Conservation (phyloP, 2,329 filamentous ascomycete genomes). For the Paecilomyces sp. region DNA sequence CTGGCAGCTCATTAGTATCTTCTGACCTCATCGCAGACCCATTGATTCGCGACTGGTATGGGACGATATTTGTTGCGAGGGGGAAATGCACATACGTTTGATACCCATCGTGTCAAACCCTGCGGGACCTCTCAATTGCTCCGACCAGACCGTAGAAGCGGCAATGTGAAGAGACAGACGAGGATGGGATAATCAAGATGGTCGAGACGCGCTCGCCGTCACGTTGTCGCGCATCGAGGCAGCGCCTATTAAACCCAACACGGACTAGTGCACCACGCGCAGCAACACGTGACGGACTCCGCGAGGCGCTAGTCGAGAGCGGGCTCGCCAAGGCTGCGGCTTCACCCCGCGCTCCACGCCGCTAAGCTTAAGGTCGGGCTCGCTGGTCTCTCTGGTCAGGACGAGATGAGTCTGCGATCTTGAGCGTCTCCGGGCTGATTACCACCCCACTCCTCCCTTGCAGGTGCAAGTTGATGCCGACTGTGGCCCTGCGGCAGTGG, state of each 20-base stretch:
- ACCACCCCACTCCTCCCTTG: background rate
- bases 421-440: background rate
- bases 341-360: background rate
- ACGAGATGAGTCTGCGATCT: background rate
- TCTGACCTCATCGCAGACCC: background rate
- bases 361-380: background rate
- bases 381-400: background rate
- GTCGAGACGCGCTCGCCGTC: background rate
- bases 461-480: background rate
- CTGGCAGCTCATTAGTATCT: constrained; percentile 23
- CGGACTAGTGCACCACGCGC: constrained; percentile 5
- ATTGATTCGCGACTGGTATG: background rate
- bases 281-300: constrained; percentile 13
- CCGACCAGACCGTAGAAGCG: background rate
- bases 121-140: background rate
- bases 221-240: background rate
- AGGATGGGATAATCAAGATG: background rate
- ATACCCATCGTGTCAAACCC: constrained; percentile 39
- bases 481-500: background rate
- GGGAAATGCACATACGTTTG: constrained; percentile 35
- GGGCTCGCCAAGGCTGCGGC: background rate
- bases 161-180: background rate
- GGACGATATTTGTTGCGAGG: background rate
- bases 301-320: background rate
- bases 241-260: constrained; percentile 14